Evolutionary conservation across 495 filamentous ascomycete species (phyloP).

Genomic region (Aspergillus bridgeri): DNA sequence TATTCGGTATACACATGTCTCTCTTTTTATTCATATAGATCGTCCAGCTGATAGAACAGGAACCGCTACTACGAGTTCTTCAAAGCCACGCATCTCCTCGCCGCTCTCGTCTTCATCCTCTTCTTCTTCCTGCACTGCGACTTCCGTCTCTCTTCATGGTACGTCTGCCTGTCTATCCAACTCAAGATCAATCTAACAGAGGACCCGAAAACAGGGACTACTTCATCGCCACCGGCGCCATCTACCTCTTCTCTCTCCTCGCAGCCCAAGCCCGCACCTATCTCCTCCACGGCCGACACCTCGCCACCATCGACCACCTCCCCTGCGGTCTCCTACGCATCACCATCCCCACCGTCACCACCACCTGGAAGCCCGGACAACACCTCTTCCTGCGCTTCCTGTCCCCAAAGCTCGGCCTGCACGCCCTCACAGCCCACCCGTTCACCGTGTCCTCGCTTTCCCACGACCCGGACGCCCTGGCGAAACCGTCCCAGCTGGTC

Average conservation of each 20-base stretch:
- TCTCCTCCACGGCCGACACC: constrained; percentile 43
- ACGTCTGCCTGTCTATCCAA: constrained; percentile 4
- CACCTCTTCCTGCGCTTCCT: constrained; percentile 51
- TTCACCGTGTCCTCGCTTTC: constrained; percentile 50
- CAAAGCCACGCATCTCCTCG: constrained; percentile 52
- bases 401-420: constrained; percentile 27
- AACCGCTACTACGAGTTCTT: constrained; percentile 60
- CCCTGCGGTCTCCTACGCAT: constrained; percentile 43
- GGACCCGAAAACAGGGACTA: constrained; percentile 44
- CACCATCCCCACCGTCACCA: constrained; percentile 40
- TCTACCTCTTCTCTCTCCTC: constrained; percentile 46
- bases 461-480: constrained; percentile 14
- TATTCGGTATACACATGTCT: constrained; percentile 42
- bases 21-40: neutral
- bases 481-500: constrained; percentile 30
- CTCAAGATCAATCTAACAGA: constrained; percentile 2
- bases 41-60: constrained; percentile 21
- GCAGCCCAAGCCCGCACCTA: constrained; percentile 42
- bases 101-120: constrained; percentile 49
- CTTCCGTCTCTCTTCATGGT: constrained; percentile 54
- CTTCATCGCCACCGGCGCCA: constrained; percentile 51
- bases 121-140: constrained; percentile 61
- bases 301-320: constrained; percentile 41
- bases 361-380: constrained; percentile 44
- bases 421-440: constrained; percentile 45